Conservation (phyloP, 2,329 filamentous ascomycete species). For the Sporothrix pallida region DNA sequence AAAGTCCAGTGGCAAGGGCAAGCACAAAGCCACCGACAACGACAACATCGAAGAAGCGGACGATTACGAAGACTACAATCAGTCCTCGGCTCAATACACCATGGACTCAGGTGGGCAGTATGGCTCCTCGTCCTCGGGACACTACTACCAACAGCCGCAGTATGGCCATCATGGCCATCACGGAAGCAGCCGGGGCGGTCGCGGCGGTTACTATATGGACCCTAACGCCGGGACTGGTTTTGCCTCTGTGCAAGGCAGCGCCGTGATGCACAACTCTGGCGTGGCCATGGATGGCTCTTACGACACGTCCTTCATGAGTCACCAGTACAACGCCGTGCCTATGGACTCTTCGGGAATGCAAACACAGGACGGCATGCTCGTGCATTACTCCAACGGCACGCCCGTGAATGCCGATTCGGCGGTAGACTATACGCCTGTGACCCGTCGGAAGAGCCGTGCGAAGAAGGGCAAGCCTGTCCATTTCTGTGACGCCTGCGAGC, state of each 20-base stretch:
- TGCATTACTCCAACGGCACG: background rate
- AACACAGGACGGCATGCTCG: slow-evolving; percentile 5
- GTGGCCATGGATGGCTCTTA: background rate
- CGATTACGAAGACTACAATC: background rate
- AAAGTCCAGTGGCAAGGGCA: slow-evolving; percentile 18
- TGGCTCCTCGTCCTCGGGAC: background rate
- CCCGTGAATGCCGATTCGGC: background rate
- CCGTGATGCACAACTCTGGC: background rate
- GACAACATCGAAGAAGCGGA: background rate
- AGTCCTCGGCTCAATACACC: background rate
- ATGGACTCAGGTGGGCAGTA: slow-evolving; percentile 15
- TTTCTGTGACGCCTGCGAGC: slow-evolving; percentile 34
- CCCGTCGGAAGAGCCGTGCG: slow-evolving; percentile 33
- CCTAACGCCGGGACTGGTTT: background rate
- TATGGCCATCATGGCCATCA: slow-evolving; percentile 1
- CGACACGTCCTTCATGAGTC: background rate
- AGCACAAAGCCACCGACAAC: background rate
- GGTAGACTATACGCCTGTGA: slow-evolving; percentile 30
- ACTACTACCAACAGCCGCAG: slow-evolving; percentile 10
- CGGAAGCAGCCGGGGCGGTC: slow-evolving; percentile 10
- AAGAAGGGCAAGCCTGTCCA: slow-evolving; percentile 37
- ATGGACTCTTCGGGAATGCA: background rate
- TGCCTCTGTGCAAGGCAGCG: background rate
- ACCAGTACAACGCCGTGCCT: background rate
- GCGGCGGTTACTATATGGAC: slow-evolving; percentile 5